Percentiles rank a stretch among this genome's conserved stretches.
Conservation (phyloP, 106 monocot genomes). For the Acorus calamus region DNA sequence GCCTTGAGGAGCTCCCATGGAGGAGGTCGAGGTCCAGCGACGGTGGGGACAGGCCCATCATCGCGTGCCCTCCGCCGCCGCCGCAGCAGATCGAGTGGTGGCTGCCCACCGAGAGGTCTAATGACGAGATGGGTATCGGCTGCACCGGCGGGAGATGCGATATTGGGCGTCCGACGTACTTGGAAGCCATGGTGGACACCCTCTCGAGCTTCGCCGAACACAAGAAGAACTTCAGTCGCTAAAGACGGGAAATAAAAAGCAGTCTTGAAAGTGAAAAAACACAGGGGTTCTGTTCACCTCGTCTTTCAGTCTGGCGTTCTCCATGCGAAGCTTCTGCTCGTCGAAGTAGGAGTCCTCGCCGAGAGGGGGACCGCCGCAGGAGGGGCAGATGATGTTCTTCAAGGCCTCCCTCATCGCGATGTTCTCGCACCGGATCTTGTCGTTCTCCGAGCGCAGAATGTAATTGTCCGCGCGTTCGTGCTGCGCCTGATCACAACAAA, state of each 20-base stretch:
- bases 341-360: constrained; percentile 66
- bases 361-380: constrained; percentile 58
- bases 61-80: too few species aligned
- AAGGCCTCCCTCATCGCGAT: constrained; percentile 79
- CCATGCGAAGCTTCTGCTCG: constrained; percentile 75
- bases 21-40: constrained; percentile 76
- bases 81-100: constrained; percentile 19
- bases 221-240: too few species aligned
- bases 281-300: constrained; percentile 33
- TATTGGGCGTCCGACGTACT: constrained; percentile 78
- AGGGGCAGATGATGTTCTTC: constrained; percentile 75
- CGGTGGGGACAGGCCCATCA: constrained; percentile 3
- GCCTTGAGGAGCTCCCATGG: constrained; percentile 30
- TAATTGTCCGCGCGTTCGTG: constrained; percentile 90
- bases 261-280: too few species aligned
- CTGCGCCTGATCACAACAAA: constrained; percentile 42
- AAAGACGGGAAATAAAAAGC: not conserved
- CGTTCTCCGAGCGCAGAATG: constrained; percentile 77
- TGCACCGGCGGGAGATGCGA: constrained; percentile 76
- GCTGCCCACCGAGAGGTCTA: constrained; percentile 70
- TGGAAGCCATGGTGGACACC: constrained; percentile 79
- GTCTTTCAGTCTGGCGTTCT: constrained; percentile 77
- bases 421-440: constrained; percentile 95
- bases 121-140: constrained; percentile 44
- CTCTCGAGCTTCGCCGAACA: constrained; percentile 48